Base-by-base conservation (phyloP, 345 rosid species). In the Moricandia arvensis region DNA sequence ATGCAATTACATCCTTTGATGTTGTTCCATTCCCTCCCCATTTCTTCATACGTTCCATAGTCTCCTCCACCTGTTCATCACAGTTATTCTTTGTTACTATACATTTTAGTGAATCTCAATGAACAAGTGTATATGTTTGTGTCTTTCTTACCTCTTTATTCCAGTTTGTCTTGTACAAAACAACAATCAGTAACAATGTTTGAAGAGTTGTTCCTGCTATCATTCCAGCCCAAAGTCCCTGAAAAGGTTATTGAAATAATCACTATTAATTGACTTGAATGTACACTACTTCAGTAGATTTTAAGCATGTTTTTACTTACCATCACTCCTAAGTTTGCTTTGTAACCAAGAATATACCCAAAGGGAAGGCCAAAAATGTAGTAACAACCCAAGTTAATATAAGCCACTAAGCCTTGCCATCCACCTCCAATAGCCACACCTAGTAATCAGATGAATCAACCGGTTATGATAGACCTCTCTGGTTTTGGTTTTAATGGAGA, bases 191-290 rank as follows among this genome's bases (percentile, higher is more conserved):
- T 62, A 89, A 33, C 68, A 86, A 13, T 3, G 96, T 91, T 65
- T 93, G 98, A 79, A 88, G 77, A 1, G 88, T 79, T 24, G 87
- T 83, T 62, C 98, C 98, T 2, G 85, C 79, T 7, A 93, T 84
- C 98, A 93, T 91, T 49, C 93, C 97, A 16, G 81, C 80, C 97
- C 93, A 91, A 5, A 93, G 81, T 69, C 98, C 96, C 96, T 91
- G 65, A 33, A 62, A 59, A 68, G 43, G 12, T 68, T 31, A 30
- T n/a, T 8, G 17, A 49, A 16, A 45, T 45, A 49, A 15, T 16
- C 27, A 53, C 27, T 53, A 53, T 7, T 53, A 53, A 53, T 21
- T 11, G 27, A 53, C 59, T 53, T 53, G 2, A 18, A 53, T 18
- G 24, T 16, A n/a, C 55, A 49, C 10, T 49, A 16, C 55, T 47